Base-by-base conservation (phyloP, 2,329 filamentous ascomycete genomes). In the Fusarium tjaetaba region DNA sequence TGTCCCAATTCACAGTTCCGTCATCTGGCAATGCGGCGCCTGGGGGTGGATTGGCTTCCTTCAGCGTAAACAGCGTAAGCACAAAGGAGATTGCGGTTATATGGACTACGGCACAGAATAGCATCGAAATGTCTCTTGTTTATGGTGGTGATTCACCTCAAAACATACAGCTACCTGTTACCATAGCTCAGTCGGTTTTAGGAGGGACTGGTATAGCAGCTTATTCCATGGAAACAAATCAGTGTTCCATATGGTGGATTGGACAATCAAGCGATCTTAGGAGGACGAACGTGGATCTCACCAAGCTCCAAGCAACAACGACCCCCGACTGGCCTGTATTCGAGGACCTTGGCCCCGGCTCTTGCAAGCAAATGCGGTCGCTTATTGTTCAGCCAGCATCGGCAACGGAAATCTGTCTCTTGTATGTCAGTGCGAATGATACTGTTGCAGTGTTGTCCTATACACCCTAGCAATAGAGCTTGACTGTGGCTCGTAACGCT, bases 281-380 rank as follows among this genome's bases (percentile, higher is more conserved):
- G 16, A 52, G 49, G 49, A 36, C n/a, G 4, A n/a, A 15, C 11
- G 32, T 26, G 32, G 49, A 52, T 52, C 13, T 36, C 16, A 26
- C 48, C 3, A 34, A 52, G 7, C 5, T 52, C 14, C 1, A 10
- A 36, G 4, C n/a, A 13, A 36, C 30, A 2, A 0, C n/a, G n/a
- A 36, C n/a, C 11, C 30, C 30, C 15, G 4, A 24, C 0, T 52
- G 48, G 48, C 48, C 48, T 26, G 48, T 52, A 7, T 36, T 52
- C 5, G 48, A 52, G 24, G 32, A 52, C 3, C 0, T 20, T 24
- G 48, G 32, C 7, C 48, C 48, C 20, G 32, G 10, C 20, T 36
- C 32, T 34, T 52, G 48, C 32, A 36, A 14, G 6, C 32, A 24
- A n/a, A 52, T 11, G 4, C 48, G 48, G 11, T 34, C 48, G 1